phyloP scores from a whole-genome alignment of 148 eudicot genomes.

The Rhododendron molle region DNA sequence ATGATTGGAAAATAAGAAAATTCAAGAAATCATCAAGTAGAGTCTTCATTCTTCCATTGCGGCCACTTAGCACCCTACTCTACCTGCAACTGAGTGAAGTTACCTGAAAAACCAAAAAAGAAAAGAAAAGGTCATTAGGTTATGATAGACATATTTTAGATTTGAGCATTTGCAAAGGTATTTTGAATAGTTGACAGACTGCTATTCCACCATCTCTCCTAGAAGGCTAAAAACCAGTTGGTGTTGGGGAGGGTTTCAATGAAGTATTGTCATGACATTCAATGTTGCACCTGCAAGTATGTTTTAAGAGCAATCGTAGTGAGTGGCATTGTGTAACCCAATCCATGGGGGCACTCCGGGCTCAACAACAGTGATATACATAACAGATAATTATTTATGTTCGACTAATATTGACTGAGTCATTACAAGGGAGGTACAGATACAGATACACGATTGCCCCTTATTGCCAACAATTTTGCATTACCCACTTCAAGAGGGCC shows the following conservation, averaged over 20 bases:
- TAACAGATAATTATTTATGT: neutral
- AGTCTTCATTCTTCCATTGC: conserved; percentile 4
- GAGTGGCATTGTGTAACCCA: too few species aligned
- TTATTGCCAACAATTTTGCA: neutral
- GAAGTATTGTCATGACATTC: too few species aligned
- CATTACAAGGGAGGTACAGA: neutral
- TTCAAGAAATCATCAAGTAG: neutral
- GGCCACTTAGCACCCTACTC: conserved; percentile 3
- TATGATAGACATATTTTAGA: neutral
- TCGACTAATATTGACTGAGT: neutral
- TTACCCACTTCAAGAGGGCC: neutral
- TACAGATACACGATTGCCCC: neutral
- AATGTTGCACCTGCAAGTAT: too few species aligned
- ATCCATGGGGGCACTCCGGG: too few species aligned
- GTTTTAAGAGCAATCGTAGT: too few species aligned
- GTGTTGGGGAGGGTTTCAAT: too few species aligned
- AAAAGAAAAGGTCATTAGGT: neutral
- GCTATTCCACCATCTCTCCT: neutral
- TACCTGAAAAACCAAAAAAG: conserved; percentile 7
- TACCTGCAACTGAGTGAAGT: neutral
- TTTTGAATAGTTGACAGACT: neutral
- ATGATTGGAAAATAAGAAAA: neutral
- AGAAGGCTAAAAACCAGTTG: too few species aligned
- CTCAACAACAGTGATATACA: neutral
- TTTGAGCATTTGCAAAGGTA: neutral